Percentiles rank a stretch among this genome's conserved stretches.
These are phyloP conservation scores for Geranium rotundifolium DNA, from an alignment of 345 rosid genomes.

Conservation along the genomic window DNA sequence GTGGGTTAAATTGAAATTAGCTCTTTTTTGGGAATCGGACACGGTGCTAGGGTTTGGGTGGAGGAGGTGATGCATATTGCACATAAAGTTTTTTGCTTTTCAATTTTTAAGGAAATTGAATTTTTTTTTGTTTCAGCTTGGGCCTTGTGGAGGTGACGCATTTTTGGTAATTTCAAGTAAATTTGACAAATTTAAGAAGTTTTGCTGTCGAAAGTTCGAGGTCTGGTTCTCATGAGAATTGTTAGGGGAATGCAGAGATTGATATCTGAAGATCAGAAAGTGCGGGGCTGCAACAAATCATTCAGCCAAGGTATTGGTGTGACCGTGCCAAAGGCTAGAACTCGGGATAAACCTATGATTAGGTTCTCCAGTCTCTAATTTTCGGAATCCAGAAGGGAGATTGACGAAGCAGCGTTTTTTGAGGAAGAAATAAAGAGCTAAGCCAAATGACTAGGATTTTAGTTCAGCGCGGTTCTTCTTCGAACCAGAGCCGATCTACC, in stretches of 20 bases:
- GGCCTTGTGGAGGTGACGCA: conserved; percentile 31
- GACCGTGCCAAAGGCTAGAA: conserved; percentile 77
- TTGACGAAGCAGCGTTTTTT: conserved; percentile 4
- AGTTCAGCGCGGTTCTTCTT: conserved; percentile 88
- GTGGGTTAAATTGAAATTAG: not conserved
- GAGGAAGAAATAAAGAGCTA: conserved; percentile 6
- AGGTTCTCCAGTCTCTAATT: conserved; percentile 27
- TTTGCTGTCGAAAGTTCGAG: conserved; percentile 26
- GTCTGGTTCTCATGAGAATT: conserved; percentile 86
- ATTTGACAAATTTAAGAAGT: conserved; percentile 16
- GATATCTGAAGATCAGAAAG: conserved; percentile 52
- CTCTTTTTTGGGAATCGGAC: not conserved
- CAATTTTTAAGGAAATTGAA: conserved; percentile 22
- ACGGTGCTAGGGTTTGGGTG: conserved; percentile 5
- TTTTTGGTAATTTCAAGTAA: conserved; percentile 29
- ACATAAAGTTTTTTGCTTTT: conserved; percentile 1
- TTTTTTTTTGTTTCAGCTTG: conserved; percentile 43
- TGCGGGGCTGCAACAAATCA: conserved; percentile 74
- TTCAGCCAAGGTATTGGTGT: conserved; percentile 71
- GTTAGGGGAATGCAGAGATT: conserved; percentile 98
- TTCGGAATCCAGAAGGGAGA: conserved; percentile 14
- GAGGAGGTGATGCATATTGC: not conserved
- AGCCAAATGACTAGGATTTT: conserved; percentile 74
- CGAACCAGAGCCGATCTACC: conserved; percentile 58
- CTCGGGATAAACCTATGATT: conserved; percentile 59